Conservation (phyloP, 2,329 filamentous ascomycete genomes). For the Waltergamsia citrina region DNA sequence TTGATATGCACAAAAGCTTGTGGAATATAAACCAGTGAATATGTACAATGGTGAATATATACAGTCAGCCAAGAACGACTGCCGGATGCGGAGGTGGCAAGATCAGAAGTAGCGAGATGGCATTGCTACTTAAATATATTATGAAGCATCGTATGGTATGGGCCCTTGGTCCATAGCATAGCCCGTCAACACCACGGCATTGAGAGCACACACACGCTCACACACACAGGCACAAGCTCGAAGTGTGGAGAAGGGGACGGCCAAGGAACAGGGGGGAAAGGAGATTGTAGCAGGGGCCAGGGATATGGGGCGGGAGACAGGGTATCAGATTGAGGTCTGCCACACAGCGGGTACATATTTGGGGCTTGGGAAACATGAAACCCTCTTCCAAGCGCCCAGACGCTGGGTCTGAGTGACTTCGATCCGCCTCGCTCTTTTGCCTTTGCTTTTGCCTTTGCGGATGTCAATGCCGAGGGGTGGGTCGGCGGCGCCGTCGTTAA, state of each 20-base stretch:
- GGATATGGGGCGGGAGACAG: background rate
- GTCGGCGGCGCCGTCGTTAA: background rate
- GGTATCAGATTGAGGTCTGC: too few relatives aligned
- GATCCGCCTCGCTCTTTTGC: too few relatives aligned
- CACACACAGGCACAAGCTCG: background rate
- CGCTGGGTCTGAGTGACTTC: too few relatives aligned
- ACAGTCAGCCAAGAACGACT: slow-evolving; percentile 2
- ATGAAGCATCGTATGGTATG: slow-evolving; percentile 2
- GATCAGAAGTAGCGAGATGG: background rate
- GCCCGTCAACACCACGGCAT: background rate
- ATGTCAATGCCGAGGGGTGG: slow-evolving; percentile 1
- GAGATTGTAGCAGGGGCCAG: background rate
- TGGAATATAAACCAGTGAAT: background rate
- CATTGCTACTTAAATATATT: slow-evolving; percentile 2
- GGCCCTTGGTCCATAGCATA: background rate
- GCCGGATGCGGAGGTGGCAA: slow-evolving; percentile 3
- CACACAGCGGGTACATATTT: too few relatives aligned
- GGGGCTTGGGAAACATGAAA: background rate
- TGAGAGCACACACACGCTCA: too few relatives aligned
- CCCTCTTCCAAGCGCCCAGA: too few relatives aligned
- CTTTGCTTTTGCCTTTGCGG: background rate
- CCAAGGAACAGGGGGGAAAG: background rate
- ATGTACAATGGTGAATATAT: background rate
- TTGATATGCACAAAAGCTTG: background rate
- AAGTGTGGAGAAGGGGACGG: slow-evolving; percentile 2